Conservation (phyloP, 140 eudicot genomes). For the Senecio squalidus region DNA sequence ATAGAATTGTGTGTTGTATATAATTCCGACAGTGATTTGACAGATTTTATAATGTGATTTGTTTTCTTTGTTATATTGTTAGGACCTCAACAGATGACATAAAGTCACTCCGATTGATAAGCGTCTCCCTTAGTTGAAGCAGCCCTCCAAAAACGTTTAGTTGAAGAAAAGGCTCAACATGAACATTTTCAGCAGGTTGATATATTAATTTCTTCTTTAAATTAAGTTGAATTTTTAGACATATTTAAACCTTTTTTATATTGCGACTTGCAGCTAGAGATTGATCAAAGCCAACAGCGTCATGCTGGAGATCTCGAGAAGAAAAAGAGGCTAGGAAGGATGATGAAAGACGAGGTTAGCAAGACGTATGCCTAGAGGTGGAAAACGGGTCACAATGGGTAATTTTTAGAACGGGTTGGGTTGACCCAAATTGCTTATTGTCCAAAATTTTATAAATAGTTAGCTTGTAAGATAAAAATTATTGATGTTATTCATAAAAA, state of each 20-base stretch:
- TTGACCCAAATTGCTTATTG: too few species aligned
- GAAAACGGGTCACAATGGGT: too few species aligned
- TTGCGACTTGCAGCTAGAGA: conserved; percentile 41
- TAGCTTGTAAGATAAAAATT: too few species aligned
- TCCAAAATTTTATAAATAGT: too few species aligned
- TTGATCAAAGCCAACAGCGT: conserved; percentile 52
- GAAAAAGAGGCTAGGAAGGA: conserved; percentile 48
- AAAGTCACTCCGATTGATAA: conserved; percentile 57
- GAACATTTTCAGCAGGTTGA: conserved; percentile 68
- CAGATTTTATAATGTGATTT: too few species aligned
- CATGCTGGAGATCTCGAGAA: conserved; percentile 61
- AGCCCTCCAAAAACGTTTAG: conserved; percentile 51
- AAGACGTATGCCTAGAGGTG: not conserved
- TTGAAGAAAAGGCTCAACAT: conserved; percentile 46
- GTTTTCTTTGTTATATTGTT: conserved; percentile 20
- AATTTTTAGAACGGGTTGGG: too few species aligned
- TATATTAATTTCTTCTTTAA: too few species aligned
- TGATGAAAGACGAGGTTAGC: conserved; percentile 48
- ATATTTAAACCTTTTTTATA: not conserved
- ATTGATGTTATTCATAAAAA: too few species aligned
- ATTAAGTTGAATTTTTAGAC: too few species aligned
- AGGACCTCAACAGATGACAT: conserved; percentile 78
- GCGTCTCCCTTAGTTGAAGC: conserved; percentile 63
- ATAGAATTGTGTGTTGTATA: not conserved
- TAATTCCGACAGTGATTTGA: too few species aligned